phyloP scores from a whole-genome alignment of 768 basidiomycete genomes.

The Calocybe gangraenosa region DNA sequence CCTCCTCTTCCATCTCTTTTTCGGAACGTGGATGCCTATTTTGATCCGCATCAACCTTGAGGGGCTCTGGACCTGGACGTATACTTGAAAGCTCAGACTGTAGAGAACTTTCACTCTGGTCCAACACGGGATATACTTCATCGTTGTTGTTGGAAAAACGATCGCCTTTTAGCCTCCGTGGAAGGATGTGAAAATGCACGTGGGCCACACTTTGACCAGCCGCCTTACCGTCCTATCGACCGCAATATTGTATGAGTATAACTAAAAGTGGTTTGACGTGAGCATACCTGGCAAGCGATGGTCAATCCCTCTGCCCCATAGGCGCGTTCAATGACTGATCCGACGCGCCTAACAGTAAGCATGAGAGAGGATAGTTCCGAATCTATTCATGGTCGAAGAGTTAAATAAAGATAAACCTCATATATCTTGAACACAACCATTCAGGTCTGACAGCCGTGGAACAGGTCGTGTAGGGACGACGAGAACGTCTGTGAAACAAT shows the following conservation, averaged over 20 bases:
- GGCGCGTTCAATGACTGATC: conserved; percentile 71
- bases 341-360: conserved; percentile 72
- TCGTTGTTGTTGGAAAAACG: conserved; percentile 61
- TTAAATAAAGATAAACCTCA: too few species aligned
- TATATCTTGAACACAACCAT: conserved; percentile 26
- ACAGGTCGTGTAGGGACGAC: conserved; percentile 55
- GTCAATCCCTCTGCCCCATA: conserved; percentile 85
- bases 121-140: conserved; percentile 77
- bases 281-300: conserved; percentile 78
- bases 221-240: conserved; percentile 74
- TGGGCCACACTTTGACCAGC: conserved; percentile 83
- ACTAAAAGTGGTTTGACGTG: not conserved
- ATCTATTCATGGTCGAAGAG: conserved; percentile 20
- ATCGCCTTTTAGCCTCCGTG: conserved; percentile 70
- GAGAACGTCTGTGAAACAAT: conserved; percentile 47
- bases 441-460: conserved; percentile 51
- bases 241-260: not conserved
- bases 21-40: conserved; percentile 54
- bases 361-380: conserved; percentile 80
- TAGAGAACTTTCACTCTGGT: conserved; percentile 55
- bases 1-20: conserved; percentile 81
- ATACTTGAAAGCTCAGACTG: conserved; percentile 31
- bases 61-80: conserved; percentile 25
- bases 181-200: conserved; percentile 94
- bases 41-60: conserved; percentile 71